These are phyloP conservation scores for Endocalyx cinctus DNA, from an alignment of 2,329 filamentous ascomycete genomes.

Conservation along the genomic window DNA sequence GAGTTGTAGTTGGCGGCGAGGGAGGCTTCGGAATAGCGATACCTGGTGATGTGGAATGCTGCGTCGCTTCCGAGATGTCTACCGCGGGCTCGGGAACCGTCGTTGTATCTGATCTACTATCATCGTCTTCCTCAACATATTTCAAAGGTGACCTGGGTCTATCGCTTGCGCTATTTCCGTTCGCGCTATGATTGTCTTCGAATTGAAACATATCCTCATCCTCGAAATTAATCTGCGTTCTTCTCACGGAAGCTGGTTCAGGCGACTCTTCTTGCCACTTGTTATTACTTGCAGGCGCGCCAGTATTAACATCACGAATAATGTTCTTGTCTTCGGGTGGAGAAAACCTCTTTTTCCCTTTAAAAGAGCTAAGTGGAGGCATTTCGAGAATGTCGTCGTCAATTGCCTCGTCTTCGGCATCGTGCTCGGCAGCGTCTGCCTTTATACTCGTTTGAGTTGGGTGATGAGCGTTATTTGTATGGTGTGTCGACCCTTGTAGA, in stretches of 20 bases:
- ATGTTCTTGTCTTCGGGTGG: conserved; percentile 8
- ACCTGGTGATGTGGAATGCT: conserved; percentile 41
- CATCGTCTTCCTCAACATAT: conserved; percentile 27
- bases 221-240: conserved; percentile 7
- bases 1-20: conserved; percentile 25
- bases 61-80: conserved; percentile 14
- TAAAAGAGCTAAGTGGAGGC: conserved; percentile 22
- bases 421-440: conserved; percentile 9
- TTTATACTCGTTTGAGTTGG: conserved; percentile 9
- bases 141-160: conserved; percentile 19
- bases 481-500: conserved; percentile 4
- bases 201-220: conserved; percentile 44
- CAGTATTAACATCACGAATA: neutral
- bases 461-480: conserved; percentile 14
- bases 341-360: conserved; percentile 22
- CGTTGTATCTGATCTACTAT: conserved; percentile 11
- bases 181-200: conserved; percentile 29
- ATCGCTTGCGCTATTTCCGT: conserved; percentile 14
- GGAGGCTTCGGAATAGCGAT: conserved; percentile 33
- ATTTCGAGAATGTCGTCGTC: conserved; percentile 23
- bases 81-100: conserved; percentile 11
- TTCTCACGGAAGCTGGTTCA: conserved; percentile 1
- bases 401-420: conserved; percentile 8
- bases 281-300: neutral
- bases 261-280: too few species aligned